These are phyloP conservation scores for Arabidopsis lyrata DNA, from an alignment of 441 rosid species.

Conservation along the genomic window DNA sequence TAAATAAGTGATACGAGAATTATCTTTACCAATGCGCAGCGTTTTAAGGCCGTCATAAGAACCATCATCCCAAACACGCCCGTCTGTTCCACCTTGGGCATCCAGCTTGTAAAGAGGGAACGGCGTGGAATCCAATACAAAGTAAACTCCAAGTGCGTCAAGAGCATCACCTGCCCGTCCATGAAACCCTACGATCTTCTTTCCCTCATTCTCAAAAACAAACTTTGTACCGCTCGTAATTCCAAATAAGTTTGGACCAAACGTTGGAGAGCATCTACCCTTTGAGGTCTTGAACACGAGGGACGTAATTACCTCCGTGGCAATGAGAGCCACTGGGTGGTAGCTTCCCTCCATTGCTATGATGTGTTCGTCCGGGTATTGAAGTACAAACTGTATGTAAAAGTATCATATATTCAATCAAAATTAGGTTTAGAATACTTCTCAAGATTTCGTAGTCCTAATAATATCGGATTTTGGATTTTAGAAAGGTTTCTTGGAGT, in stretches of 20 bases:
- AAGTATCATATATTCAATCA: background rate
- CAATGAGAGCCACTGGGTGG: background rate
- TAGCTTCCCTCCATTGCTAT: constrained; percentile 40
- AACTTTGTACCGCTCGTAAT: constrained; percentile 27
- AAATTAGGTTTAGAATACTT: no score
- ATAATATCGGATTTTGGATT: background rate
- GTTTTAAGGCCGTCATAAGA: constrained; percentile 13
- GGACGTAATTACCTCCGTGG: constrained; percentile 35
- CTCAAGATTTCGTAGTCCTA: background rate
- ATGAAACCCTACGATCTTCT: constrained; percentile 41
- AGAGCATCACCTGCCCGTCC: constrained; percentile 32
- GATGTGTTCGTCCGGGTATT: constrained; percentile 37
- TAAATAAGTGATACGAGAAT: constrained; percentile 32
- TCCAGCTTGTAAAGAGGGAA: constrained; percentile 36
- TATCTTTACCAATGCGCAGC: constrained; percentile 27
- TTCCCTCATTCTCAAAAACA: constrained; percentile 14
- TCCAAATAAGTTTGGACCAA: constrained; percentile 34
- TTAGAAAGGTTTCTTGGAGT: background rate
- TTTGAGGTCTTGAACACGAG: constrained; percentile 39
- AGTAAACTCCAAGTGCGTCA: constrained; percentile 44
- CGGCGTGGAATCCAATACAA: background rate
- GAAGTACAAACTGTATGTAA: constrained; percentile 27
- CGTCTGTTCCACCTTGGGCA: constrained; percentile 37
- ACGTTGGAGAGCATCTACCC: constrained; percentile 36
- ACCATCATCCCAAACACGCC: constrained; percentile 41